These are phyloP conservation scores for Geranomyces michiganensis DNA, from an alignment of 192 early-diverging fungal genomes.

Conservation along the genomic window DNA sequence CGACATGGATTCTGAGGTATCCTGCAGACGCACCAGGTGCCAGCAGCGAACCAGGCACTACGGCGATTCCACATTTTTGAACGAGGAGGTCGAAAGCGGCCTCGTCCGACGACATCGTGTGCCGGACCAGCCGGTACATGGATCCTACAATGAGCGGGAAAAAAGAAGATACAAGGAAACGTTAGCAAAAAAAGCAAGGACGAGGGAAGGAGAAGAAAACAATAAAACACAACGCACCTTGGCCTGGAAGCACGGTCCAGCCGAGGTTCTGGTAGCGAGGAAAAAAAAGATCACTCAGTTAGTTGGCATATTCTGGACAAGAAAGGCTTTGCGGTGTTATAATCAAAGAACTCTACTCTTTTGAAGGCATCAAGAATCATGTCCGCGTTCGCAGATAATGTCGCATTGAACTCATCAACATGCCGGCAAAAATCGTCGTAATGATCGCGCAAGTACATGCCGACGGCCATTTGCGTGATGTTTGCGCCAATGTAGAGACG, in stretches of 20 bases:
- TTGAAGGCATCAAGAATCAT: not conserved
- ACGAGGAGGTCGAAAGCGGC: not conserved
- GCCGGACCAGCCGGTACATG: constrained; percentile 1
- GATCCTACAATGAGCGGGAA: not conserved
- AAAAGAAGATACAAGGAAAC: not conserved
- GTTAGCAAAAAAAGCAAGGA: no score
- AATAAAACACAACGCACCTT: not conserved
- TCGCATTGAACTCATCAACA: not conserved
- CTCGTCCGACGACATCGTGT: not conserved
- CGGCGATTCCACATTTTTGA: not conserved
- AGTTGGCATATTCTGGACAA: no score
- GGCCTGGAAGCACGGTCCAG: not conserved
- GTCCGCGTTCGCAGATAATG: not conserved
- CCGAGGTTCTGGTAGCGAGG: not conserved
- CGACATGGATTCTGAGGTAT: not conserved
- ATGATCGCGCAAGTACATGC: not conserved
- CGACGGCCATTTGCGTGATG: not conserved
- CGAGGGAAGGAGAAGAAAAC: no score
- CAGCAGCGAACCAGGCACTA: not conserved
- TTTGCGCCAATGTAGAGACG: not conserved
- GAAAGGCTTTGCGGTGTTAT: no score
- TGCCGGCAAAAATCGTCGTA: not conserved
- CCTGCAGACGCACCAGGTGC: not conserved
- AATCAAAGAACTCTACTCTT: not conserved
- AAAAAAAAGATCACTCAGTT: no score